Conservation (phyloP, 2,329 filamentous ascomycete species). For the Colletotrichum musae region DNA sequence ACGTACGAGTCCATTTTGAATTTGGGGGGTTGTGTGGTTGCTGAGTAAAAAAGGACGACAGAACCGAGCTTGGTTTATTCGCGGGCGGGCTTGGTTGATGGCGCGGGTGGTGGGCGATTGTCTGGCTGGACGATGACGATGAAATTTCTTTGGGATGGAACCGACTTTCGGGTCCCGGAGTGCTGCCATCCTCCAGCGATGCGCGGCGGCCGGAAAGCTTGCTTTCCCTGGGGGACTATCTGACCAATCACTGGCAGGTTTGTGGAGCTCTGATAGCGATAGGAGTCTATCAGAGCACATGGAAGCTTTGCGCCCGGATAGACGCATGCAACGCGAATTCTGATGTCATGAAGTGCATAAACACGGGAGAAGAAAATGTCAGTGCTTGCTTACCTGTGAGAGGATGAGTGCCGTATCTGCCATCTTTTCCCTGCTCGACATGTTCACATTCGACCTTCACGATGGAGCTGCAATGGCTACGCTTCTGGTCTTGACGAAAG, state of each 20-base stretch:
- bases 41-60: neutral
- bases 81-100: conserved; percentile 4
- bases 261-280: conserved; percentile 35
- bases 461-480: no score
- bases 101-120: conserved; percentile 4
- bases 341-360: neutral
- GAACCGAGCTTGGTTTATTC: neutral
- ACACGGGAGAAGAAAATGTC: no score
- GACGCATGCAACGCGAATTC: conserved; percentile 10
- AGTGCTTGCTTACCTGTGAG: no score
- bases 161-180: conserved; percentile 21
- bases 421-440: no score
- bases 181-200: conserved; percentile 14
- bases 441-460: no score
- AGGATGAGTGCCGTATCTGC: no score
- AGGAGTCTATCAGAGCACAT: conserved; percentile 11
- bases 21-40: neutral
- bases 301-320: conserved; percentile 11
- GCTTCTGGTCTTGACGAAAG: no score
- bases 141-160: conserved; percentile 42
- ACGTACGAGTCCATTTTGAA: conserved; percentile 45
- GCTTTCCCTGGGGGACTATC: conserved; percentile 24
- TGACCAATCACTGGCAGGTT: conserved; percentile 23
- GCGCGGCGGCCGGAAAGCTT: conserved; percentile 28
- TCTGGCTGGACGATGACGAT: conserved; percentile 40